Conservation (phyloP, 371 early-diverging fungal genomes). For the Modicella reniformis region DNA sequence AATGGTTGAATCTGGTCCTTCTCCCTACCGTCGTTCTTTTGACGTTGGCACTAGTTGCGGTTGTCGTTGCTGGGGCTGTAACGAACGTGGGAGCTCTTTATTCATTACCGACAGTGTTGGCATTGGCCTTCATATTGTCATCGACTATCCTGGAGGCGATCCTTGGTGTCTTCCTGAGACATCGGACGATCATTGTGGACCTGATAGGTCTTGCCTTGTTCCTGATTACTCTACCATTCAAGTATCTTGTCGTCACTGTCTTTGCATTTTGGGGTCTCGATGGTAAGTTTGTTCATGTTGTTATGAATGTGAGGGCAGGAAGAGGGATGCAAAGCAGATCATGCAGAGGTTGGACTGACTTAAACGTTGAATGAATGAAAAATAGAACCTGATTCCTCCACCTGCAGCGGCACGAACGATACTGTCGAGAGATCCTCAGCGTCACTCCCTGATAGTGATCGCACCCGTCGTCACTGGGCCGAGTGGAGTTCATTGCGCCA, state of each 20-base stretch:
- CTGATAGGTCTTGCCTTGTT: constrained; percentile 92
- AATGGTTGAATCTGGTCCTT: constrained; percentile 92
- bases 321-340: not conserved
- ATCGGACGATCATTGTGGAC: constrained; percentile 67
- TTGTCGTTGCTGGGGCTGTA: constrained; percentile 19
- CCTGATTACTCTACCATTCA: constrained; percentile 87
- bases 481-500: constrained; percentile 23
- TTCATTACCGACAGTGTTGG: constrained; percentile 57
- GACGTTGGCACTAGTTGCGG: not conserved
- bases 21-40: constrained; percentile 85
- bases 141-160: constrained; percentile 86
- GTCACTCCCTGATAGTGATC: not conserved
- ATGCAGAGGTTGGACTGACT: not conserved
- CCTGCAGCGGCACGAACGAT: not conserved
- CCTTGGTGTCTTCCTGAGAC: constrained; percentile 62
- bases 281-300: constrained; percentile 20
- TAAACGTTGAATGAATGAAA: not conserved
- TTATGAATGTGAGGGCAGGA: not conserved
- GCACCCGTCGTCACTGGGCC: constrained; percentile 23
- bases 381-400: constrained; percentile 20
- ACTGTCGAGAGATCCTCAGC: not conserved
- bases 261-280: constrained; percentile 97
- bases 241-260: constrained; percentile 88
- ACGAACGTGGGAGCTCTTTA: constrained; percentile 14
- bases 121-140: constrained; percentile 76